Evolutionary conservation across 75 land plant species (phyloP).

Genomic region (Picea sitchensis): DNA sequence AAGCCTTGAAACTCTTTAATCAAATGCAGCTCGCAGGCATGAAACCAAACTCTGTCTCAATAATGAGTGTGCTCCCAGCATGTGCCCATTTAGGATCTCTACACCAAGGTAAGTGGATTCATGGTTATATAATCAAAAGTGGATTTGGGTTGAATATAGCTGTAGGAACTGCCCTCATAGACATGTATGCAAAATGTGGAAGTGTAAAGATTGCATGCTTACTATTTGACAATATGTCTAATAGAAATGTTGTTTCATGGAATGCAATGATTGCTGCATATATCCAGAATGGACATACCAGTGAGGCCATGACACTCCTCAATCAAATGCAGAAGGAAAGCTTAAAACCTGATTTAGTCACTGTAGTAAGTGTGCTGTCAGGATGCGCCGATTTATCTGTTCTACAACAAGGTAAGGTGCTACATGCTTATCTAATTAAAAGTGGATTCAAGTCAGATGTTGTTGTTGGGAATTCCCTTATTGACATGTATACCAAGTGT

Average conservation of each 20-base stretch:
- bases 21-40: slow-evolving; percentile 14
- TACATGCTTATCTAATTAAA: slow-evolving; percentile 41
- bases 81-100: slow-evolving; percentile 12
- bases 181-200: slow-evolving; percentile 16
- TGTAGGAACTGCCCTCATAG: slow-evolving; percentile 1
- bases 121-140: not conserved
- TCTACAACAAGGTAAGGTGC: slow-evolving; percentile 21
- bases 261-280: slow-evolving; percentile 39
- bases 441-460: slow-evolving; percentile 40
- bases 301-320: slow-evolving; percentile 33
- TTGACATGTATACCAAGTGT: slow-evolving; percentile 49
- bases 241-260: slow-evolving; percentile 52
- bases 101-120: slow-evolving; percentile 1
- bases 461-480: slow-evolving; percentile 45
- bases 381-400: slow-evolving; percentile 29
- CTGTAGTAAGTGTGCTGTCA: slow-evolving; percentile 47
- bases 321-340: slow-evolving; percentile 32
- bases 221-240: slow-evolving; percentile 43
- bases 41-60: slow-evolving; percentile 10
- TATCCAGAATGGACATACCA: slow-evolving; percentile 17
- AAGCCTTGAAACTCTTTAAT: slow-evolving; percentile 7
- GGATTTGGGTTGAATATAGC: not conserved
- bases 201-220: slow-evolving; percentile 20
- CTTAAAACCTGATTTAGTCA: slow-evolving; percentile 35
- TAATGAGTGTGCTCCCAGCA: slow-evolving; percentile 10